Base-by-base conservation (phyloP, 1,284 basidiomycete genomes). In the Blastosporella zonata region DNA sequence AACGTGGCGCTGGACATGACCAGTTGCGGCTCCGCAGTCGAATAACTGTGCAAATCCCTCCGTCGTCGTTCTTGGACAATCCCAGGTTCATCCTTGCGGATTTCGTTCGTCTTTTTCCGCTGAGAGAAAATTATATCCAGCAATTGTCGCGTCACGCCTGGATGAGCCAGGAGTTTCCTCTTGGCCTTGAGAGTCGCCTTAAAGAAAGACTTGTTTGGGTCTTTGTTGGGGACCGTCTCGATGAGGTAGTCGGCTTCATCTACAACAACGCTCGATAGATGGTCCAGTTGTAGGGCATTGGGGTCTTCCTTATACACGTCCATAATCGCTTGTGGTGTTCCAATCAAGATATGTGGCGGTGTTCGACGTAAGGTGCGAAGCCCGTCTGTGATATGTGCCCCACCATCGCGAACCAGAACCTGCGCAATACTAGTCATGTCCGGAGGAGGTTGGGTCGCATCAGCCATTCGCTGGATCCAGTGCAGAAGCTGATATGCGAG, bases 181-280 rank as follows among this genome's bases (percentile, higher is more conserved):
- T 68, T 62, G 10, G 71, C 67, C 54, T 74, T 69, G 34, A 64
- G 59, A 37, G 55, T 50, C 13, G 67, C 61, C 43, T 62, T 62
- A 29, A 53, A 35, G 55, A 66, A 65, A 44, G 62, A 67, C 57
- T 59, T 67, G 40, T 62, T 67, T 1, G 61, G 70, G 56, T 68
- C 70, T 59, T 66, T 70, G 40, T 47, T 61, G 25, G 70, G 75
- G 50, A 71, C 66, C 15, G 67, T 78, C 51, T 77, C 77, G 47
- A 90, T 69, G 35, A 89, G 67, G 59, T 81, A 83, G 57, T 90
- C 88, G 36, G 79, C 81, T 61, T 90, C 87, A 55, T 90, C 87
- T 37, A 89, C 79, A 27, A 82, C 78, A 23, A 90, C 72, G 1
- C 74, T 76, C 5, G 75, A 76, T 37, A 86, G 64, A 21, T 61